Evolutionary conservation across 2,329 filamentous ascomycete species (phyloP), one percentile per base, ranked within the genome.

Genomic region (Aspergillus sp.): DNA sequence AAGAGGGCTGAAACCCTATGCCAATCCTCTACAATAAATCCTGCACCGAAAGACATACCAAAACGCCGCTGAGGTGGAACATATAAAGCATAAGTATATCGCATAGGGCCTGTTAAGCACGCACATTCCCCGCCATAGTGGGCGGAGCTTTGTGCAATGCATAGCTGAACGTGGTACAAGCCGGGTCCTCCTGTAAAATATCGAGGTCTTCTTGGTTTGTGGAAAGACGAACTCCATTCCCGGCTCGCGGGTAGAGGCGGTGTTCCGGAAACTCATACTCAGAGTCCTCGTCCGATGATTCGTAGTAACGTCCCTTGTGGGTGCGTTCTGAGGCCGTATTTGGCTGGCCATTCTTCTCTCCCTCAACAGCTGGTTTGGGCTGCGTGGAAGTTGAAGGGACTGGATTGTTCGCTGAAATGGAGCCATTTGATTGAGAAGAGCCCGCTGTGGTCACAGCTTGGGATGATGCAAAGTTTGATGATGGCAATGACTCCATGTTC

Each of bases 221-320:
- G 6, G 82, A 79, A 19, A 88, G 67, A 22, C 78, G 81, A 27
- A 89, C 75, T 2, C 87, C 86, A 54, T 86, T 80, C 2, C 86
- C 87, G 6, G 86, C 77, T 61, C 82, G 82, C 0, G 86, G 86
- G 63, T 89, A 89, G 44, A 86, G 79, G 27, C 83, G 80, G 65
- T 86, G 85, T 46, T 83, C 82, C 37, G 78, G 75, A 47, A 85
- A 80, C 59, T 70, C 68, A 30, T 68, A 68, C 39, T 68, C 69
- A 5, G 68, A 80, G n/a, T 76, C 79, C 41, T 66, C 79, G 46
- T 66, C 65, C 1, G 63, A 62, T 11, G 72, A 72, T 41, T 75
- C 70, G 44, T 70, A 66, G 13, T 66, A 63, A 11, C 64, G 68
- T 30, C 62, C 64, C 40, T 60, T 59, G 34, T 49, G 37, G 8